These are phyloP conservation scores for Colletotrichum sp. DNA, from an alignment of 2,329 filamentous ascomycete species.

Conservation along the genomic window DNA sequence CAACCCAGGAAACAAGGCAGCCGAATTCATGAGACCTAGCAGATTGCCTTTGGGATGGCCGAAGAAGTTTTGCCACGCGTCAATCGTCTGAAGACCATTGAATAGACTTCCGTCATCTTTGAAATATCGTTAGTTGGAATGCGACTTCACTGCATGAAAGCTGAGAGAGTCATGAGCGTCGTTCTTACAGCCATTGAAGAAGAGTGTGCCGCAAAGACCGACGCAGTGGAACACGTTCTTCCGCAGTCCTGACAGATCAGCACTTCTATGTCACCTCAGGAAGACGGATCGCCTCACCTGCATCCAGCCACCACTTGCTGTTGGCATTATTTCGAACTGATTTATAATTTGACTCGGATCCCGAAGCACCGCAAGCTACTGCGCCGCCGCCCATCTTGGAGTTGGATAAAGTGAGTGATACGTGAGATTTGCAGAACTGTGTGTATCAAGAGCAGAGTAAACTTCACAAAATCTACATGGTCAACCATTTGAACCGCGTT, in stretches of 20 bases:
- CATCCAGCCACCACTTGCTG: not conserved
- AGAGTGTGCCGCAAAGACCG: not conserved
- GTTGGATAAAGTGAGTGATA: not conserved
- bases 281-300: not conserved
- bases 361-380: not conserved
- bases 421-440: rapidly evolving
- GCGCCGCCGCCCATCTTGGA: not conserved
- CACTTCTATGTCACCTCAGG: not conserved
- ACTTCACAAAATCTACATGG: not conserved
- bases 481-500: not conserved
- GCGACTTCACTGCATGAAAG: not conserved
- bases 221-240: not conserved
- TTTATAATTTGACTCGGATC: not conserved
- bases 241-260: not conserved
- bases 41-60: not conserved
- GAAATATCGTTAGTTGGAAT: not conserved
- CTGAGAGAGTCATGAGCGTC: not conserved
- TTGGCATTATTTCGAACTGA: not conserved
- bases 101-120: not conserved
- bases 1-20: not conserved
- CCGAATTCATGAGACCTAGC: not conserved
- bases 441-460: not conserved
- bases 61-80: not conserved
- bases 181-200: not conserved
- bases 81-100: not conserved